These are phyloP conservation scores for Pyrus pyrifolia DNA, from an alignment of 306 rosid genomes.

Conservation along the genomic window DNA sequence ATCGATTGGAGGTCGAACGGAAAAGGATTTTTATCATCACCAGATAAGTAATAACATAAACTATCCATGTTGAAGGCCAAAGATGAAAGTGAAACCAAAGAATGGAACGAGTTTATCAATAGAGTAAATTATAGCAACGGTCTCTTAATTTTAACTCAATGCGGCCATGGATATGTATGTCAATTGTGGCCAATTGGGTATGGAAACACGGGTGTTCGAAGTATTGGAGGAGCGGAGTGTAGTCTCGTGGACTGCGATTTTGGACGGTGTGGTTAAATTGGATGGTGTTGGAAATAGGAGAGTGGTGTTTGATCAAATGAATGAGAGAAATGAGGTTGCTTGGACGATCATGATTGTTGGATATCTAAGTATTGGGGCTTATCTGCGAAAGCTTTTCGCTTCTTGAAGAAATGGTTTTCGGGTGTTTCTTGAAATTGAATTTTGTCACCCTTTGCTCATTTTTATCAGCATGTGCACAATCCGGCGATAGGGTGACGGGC, in stretches of 20 bases:
- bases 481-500: slow-evolving; percentile 46
- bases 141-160: slow-evolving; percentile 9
- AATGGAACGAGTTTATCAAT: not conserved
- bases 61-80: no score
- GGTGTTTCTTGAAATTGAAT: slow-evolving; percentile 38
- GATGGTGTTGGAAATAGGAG: slow-evolving; percentile 59
- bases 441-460: slow-evolving; percentile 48
- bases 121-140: no score
- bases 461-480: slow-evolving; percentile 51
- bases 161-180: slow-evolving; percentile 66
- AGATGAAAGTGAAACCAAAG: no score
- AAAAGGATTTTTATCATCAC: not conserved
- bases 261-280: slow-evolving; percentile 52
- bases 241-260: slow-evolving; percentile 70
- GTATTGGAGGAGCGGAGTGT: slow-evolving; percentile 43
- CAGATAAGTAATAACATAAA: not conserved
- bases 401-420: slow-evolving; percentile 49
- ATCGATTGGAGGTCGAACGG: not conserved
- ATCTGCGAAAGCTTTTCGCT: slow-evolving; percentile 40
- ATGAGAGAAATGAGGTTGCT: slow-evolving; percentile 66
- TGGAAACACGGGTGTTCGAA: slow-evolving; percentile 45
- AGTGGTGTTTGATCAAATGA: slow-evolving; percentile 55
- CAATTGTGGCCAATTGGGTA: slow-evolving; percentile 44
- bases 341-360: slow-evolving; percentile 72
- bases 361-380: slow-evolving; percentile 46